Base-by-base conservation (phyloP, 1,284 basidiomycete species). In the Cutaneotrichosporon mucoides region DNA sequence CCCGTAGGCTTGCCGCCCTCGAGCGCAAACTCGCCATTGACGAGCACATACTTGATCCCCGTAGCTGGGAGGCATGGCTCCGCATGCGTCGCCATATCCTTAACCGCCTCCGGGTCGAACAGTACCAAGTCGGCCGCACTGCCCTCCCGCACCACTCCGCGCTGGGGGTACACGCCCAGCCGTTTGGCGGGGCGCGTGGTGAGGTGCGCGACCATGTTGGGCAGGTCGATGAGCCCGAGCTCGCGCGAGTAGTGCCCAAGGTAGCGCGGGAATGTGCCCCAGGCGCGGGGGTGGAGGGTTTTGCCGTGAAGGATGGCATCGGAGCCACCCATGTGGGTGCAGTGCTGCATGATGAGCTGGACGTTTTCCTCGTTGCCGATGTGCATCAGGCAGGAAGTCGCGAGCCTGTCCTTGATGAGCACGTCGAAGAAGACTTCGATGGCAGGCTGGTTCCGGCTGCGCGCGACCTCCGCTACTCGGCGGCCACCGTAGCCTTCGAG, bases 331-430 rank as follows among this genome's bases (percentile, higher is more conserved):
- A 69, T 71, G 56, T 77, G 75, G 36, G 65, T 68, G 33, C 60
- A 57, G 60, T 77, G 73, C 43, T 56, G 43, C 73, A 78, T 73
- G 47, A 78, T 77, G 36, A 38, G 33, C 53, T 62, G 65, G 13
- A 78, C 76, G 58, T 78, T 78, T 53, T 73, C 73, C 59, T 78
- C 76, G 56, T 77, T 68, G 3, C 76, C 76, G 6, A 73, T 68
- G 57, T 78, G 76, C 70, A 77, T 71, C 46, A 78, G 47, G 49
- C 69, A 73, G 35, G 68, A 69, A 0, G 76, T 77, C 5, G 68
- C 66, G 5, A 78, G 64, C 24, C 57, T 53, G 57, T 78, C 76
- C 56, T 69, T 70, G n/a, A 59, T 13, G 11, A 78, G 59, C 33
- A 78, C 62, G 10, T 75, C 67, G 55, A 74, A 70, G 56, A 73